Evolutionary conservation across 345 rosid species (phyloP).

Genomic region (Eucalyptus marginata): DNA sequence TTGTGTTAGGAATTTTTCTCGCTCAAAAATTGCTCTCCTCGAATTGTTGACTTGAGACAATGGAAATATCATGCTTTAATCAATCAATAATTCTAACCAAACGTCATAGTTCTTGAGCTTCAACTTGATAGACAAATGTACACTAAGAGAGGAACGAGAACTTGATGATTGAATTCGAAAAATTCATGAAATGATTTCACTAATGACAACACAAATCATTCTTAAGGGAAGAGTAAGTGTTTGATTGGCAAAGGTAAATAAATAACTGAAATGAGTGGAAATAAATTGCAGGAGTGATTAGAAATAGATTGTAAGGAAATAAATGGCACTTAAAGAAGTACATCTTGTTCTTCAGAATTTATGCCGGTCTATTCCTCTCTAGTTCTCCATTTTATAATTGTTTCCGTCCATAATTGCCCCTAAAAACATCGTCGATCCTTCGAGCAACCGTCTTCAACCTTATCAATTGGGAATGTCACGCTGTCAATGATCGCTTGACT

Average conservation of each 20-base stretch:
- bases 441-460: background rate
- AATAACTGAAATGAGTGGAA: background rate
- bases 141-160: background rate
- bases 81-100: background rate
- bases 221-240: background rate
- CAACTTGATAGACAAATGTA: background rate
- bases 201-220: background rate
- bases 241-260: background rate
- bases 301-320: background rate
- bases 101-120: background rate
- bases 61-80: background rate
- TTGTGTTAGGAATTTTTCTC: background rate
- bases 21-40: background rate
- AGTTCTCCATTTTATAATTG: background rate
- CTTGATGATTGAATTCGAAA: too few relatives aligned
- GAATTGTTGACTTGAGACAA: background rate
- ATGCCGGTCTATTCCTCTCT: background rate
- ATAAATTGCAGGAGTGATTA: background rate
- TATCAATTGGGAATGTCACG: background rate
- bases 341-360: background rate
- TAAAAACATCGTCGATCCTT: background rate
- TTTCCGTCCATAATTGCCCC: background rate
- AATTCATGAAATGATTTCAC: background rate
- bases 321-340: background rate
- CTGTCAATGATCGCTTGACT: background rate